phyloP scores from a whole-genome alignment of 768 basidiomycete genomes.

The Suillus plorans region DNA sequence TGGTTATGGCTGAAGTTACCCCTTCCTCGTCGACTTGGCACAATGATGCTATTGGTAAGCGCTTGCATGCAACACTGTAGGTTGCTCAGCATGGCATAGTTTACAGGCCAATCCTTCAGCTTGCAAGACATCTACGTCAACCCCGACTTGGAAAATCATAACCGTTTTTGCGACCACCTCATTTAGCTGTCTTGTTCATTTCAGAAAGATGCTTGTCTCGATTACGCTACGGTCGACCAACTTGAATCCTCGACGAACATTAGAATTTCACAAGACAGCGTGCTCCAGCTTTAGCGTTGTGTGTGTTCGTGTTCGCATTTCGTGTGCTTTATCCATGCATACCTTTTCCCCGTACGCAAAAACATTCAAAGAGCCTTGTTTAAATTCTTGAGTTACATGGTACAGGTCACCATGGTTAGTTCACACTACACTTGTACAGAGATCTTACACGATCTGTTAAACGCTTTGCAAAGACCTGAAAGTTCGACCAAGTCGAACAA shows the following conservation, averaged over 20 bases:
- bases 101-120: not conserved
- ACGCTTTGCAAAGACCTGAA: not conserved
- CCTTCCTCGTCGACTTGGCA: not conserved
- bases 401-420: not conserved
- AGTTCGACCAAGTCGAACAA: not conserved
- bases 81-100: not conserved
- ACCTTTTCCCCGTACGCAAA: not conserved
- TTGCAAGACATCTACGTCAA: not conserved
- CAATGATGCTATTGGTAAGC: not conserved
- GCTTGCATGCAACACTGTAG: not conserved
- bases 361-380: not conserved
- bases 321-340: not conserved
- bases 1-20: not conserved
- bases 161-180: not conserved
- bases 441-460: not conserved
- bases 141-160: not conserved
- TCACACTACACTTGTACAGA: not conserved
- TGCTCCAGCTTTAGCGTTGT: not conserved
- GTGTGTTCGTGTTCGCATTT: not conserved
- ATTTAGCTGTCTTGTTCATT: not conserved
- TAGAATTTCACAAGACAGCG: not conserved
- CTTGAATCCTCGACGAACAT: not conserved
- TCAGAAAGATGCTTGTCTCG: not conserved
- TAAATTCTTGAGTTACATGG: not conserved
- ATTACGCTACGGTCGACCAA: not conserved